Evolutionary conservation across 306 rosid species (phyloP).

Genomic region (Cucurbita moschata): DNA sequence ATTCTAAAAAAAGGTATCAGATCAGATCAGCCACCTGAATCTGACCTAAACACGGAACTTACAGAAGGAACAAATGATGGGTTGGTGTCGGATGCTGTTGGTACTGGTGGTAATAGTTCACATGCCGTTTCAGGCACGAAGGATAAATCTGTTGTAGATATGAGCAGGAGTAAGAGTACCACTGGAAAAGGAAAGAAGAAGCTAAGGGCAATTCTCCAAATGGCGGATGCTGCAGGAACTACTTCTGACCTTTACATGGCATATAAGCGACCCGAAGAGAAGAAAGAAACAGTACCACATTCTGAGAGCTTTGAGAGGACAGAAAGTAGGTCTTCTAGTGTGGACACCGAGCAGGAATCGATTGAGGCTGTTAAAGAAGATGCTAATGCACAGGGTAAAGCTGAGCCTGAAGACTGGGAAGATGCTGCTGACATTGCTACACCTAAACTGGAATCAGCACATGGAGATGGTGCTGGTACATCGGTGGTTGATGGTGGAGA

Average conservation of each 20-base stretch:
- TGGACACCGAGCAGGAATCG: constrained; percentile 26
- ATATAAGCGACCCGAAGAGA: constrained; percentile 84
- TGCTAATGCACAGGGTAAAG: constrained; percentile 26
- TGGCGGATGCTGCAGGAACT: constrained; percentile 92
- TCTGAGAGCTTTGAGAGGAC: constrained; percentile 32
- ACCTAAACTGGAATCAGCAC: constrained; percentile 42
- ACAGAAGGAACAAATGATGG: constrained; percentile 25
- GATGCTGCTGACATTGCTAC: constrained; percentile 78
- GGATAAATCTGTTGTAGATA: constrained; percentile 42
- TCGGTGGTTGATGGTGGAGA: constrained; percentile 14
- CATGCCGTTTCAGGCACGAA: constrained; percentile 24
- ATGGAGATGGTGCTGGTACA: constrained; percentile 16
- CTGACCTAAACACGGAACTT: constrained; percentile 10
- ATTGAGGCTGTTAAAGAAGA: constrained; percentile 24
- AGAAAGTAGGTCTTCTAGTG: constrained; percentile 25
- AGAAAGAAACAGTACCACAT: constrained; percentile 36
- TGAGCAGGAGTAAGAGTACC: constrained; percentile 33
- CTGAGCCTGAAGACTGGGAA: constrained; percentile 94
- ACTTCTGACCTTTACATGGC: constrained; percentile 94
- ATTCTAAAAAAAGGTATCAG: constrained; percentile 13
- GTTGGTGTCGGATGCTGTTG: constrained; percentile 28
- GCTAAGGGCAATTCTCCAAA: constrained; percentile 42
- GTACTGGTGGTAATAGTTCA: constrained; percentile 14
- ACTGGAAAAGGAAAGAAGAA: constrained; percentile 37
- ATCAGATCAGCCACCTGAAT: constrained; percentile 23